phyloP scores from a whole-genome alignment of 805 yeast genomes.

The Zygosaccharomyces lentus region DNA sequence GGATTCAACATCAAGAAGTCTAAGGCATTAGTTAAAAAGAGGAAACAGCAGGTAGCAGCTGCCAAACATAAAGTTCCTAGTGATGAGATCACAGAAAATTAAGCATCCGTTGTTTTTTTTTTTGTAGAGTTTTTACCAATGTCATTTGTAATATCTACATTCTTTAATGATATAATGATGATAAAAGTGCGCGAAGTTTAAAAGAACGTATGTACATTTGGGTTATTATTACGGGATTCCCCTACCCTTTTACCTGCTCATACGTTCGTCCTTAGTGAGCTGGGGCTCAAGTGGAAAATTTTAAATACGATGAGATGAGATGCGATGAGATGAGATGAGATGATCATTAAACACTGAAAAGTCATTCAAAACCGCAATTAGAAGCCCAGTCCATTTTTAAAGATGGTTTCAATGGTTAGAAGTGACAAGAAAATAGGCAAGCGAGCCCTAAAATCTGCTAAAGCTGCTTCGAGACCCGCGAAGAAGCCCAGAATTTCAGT shows the following conservation, averaged over 20 bases:
- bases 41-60: slow-evolving; percentile 30
- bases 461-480: slow-evolving; percentile 14
- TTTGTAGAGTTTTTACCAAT: neutral
- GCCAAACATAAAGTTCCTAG: slow-evolving; percentile 4
- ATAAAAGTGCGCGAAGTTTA: neutral
- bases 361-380: neutral
- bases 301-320: slow-evolving; percentile 5
- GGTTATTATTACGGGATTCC: neutral
- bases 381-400: neutral
- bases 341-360: slow-evolving; percentile 3
- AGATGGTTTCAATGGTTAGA: slow-evolving; percentile 11
- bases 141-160: neutral
- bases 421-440: slow-evolving; percentile 8
- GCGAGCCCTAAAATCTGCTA: slow-evolving; percentile 8
- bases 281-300: slow-evolving; percentile 8
- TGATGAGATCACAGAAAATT: slow-evolving; percentile 21
- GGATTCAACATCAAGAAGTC: slow-evolving; percentile 83
- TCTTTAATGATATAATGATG: slow-evolving; percentile 1
- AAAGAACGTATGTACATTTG: neutral
- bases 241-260: no score
- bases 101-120: neutral
- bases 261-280: neutral
- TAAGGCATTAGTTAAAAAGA: slow-evolving; percentile 48
- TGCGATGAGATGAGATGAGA: slow-evolving; percentile 11
- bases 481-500: slow-evolving; percentile 34